Evolutionary conservation across 345 rosid genomes (phyloP).

Genomic region (Camelina hispida): DNA sequence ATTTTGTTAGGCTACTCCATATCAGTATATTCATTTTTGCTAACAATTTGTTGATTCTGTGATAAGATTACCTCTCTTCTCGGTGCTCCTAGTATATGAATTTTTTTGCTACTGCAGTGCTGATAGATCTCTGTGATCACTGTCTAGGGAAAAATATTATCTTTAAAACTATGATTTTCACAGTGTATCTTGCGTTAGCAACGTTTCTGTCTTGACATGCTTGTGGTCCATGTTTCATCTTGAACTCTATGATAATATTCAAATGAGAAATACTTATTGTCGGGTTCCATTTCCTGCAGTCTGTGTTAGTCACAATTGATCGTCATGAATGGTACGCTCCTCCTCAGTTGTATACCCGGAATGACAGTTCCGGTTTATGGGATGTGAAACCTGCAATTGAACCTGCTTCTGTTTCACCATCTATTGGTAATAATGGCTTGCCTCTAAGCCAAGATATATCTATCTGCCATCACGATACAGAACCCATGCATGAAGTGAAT

Average conservation of each 20-base stretch:
- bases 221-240: conserved; percentile 14
- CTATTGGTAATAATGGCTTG: conserved; percentile 46
- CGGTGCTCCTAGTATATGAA: conserved; percentile 1
- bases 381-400: conserved; percentile 66
- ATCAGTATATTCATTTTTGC: conserved; percentile 21
- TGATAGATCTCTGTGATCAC: conserved; percentile 22
- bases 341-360: conserved; percentile 87
- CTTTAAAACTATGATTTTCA: conserved; percentile 6
- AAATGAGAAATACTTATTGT: conserved; percentile 31
- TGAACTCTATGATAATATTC: conserved; percentile 24
- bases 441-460: conserved; percentile 37
- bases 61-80: conserved; percentile 16
- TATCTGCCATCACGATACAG: conserved; percentile 52
- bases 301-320: conserved; percentile 81
- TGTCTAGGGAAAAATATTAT: not conserved
- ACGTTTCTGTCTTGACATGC: conserved; percentile 18
- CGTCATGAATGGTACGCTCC: conserved; percentile 98
- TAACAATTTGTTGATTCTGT: conserved; percentile 28
- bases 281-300: conserved; percentile 58
- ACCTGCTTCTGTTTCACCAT: conserved; percentile 47
- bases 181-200: conserved; percentile 15
- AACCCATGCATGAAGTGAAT: conserved; percentile 54
- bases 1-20: conserved; percentile 14
- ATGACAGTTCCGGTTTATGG: conserved; percentile 92
- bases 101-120: conserved; percentile 15